Evolutionary conservation across 306 rosid species (phyloP).

Genomic region (Cyclanthera cordifolia): DNA sequence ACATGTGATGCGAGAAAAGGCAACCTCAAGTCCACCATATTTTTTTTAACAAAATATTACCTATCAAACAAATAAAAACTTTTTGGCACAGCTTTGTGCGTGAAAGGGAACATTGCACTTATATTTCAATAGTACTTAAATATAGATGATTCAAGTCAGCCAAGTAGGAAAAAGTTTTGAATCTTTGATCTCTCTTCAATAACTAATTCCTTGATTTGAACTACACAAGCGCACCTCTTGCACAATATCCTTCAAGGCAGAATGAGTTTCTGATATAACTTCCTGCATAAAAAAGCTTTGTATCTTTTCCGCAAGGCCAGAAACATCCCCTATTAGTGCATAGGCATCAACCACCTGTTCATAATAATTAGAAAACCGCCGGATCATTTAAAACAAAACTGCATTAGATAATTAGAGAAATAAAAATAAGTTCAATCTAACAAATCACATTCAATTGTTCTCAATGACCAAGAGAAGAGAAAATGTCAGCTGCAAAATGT

Average conservation of each 20-base stretch:
- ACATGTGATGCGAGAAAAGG: background rate
- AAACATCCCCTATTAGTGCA: conserved; percentile 81
- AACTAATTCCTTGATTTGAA: background rate
- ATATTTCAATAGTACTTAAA: background rate
- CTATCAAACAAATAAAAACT: background rate
- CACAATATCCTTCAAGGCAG: conserved; percentile 56
- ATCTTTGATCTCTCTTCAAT: background rate
- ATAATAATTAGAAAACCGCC: conserved; percentile 10
- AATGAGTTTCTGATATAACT: conserved; percentile 86
- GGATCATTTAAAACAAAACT: background rate
- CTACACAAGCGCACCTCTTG: conserved; percentile 48
- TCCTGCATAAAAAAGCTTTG: conserved; percentile 99
- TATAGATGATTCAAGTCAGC: background rate
- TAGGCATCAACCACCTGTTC: conserved; percentile 90
- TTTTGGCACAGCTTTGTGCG: background rate
- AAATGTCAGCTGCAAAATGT: background rate
- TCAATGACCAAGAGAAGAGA: background rate
- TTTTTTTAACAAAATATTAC: background rate
- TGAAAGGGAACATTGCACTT: background rate
- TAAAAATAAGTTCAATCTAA: background rate
- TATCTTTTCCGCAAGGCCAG: conserved; percentile 97
- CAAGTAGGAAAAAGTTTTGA: background rate
- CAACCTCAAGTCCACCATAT: background rate
- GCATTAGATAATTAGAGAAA: background rate
- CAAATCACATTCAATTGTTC: background rate